A percentile compares a stretch with the other conserved stretches of the same genome.
These are phyloP conservation scores for Corchorus olitorius DNA, from an alignment of 345 rosid genomes.

Conservation along the genomic window DNA sequence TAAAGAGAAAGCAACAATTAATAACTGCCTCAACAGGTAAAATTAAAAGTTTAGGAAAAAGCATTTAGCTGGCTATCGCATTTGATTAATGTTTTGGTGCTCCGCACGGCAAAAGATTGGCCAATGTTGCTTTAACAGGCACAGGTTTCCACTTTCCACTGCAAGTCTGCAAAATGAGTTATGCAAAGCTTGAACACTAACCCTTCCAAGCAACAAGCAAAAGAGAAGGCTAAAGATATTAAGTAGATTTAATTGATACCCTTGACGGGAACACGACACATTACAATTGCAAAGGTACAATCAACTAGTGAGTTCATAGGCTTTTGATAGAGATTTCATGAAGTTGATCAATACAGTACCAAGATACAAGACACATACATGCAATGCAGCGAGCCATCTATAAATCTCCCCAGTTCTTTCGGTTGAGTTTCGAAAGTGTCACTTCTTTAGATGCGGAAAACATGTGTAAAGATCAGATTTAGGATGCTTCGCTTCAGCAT, in stretches of 20 bases:
- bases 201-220: background rate
- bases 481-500: conserved; percentile 39
- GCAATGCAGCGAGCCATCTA: background rate
- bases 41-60: background rate
- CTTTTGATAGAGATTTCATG: background rate
- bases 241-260: background rate
- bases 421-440: background rate
- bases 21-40: background rate
- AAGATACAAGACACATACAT: conserved; percentile 9
- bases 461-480: conserved; percentile 25
- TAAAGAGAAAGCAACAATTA: background rate
- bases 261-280: background rate
- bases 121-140: background rate
- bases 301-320: background rate
- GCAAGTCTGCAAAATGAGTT: background rate
- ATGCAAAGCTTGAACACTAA: background rate
- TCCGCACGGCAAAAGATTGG: background rate
- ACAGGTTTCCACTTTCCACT: background rate
- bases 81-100: background rate
- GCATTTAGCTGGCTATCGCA: no score
- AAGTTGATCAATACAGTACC: background rate
- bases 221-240: background rate
- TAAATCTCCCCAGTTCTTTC: background rate
- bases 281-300: background rate
- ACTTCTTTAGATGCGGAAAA: conserved; percentile 31